Evolutionary conservation across 164 flowering plant genomes (phyloP), one percentile per base, ranked within the genome.

Genomic region (Stephania japonica): DNA sequence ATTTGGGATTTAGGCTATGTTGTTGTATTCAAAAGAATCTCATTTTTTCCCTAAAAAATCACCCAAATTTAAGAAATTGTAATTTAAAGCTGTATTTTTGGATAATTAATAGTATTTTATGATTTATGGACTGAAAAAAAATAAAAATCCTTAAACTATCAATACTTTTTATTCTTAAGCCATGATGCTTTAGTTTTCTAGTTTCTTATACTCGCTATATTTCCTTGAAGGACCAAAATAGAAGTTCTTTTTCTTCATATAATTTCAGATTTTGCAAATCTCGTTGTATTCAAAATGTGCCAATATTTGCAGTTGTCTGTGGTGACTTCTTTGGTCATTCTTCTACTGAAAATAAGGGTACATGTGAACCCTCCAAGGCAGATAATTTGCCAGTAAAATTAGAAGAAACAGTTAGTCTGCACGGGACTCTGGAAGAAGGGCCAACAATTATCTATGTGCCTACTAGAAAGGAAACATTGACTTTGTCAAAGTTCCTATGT

Each of bases 391-490:
- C 79, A 70, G 67, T 59, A 25, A 75, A 78, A 50, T 79, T 71
- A 27, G 86, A 81, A 72, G 84, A 82, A 71, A 75, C 74, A 70
- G 68, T 44, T 26, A 68, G 76, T 71, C 64, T 62, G 26, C 75
- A 80, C 43, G 86, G 75, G 70, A 79, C 82, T 67, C 79, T 82
- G 71, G 93, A 81, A 49, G 73, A 72, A 56, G 98, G 98, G 42
- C 90, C 90, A 23, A 89, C 97, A 64, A 90, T 94, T 74, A 86
- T 94, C 50, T 94, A 94, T 82, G 95, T 88, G 75, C 97, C 97
- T 49, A 91, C 98, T 26, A 87, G 97, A 77, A 94, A 90, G 81
- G 93, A 91, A 80, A 92, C 97, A 38, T 16, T 89, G 74, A 72
- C 73, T 66, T 75, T 94, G 43, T 79, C 97, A 65, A 82, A 88